A percentile compares a stretch with the other conserved stretches of the same genome.
Conservation (phyloP, 257 asterid species). For the Agastache rugosa region DNA sequence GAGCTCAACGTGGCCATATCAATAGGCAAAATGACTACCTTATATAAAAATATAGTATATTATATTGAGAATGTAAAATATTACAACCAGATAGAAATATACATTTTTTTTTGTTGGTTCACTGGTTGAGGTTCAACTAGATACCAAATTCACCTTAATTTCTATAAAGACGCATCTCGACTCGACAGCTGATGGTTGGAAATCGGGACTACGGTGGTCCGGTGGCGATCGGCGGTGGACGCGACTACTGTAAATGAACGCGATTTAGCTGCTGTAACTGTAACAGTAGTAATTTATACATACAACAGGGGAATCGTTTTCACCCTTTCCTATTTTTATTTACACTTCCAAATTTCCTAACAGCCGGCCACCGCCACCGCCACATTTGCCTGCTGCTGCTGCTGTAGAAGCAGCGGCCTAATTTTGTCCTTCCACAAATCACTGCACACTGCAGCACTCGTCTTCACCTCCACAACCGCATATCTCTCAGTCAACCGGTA, state of each 20-base stretch:
- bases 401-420: constrained; percentile 43
- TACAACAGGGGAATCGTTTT: constrained; percentile 3
- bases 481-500: constrained; percentile 45
- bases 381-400: constrained; percentile 7
- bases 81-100: not conserved
- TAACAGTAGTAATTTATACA: not conserved
- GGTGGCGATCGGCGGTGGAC: constrained; percentile 13
- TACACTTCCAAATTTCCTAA: constrained; percentile 16
- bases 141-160: not conserved
- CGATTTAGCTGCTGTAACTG: too few relatives aligned
- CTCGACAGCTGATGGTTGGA: not conserved
- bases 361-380: constrained; percentile 21
- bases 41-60: too few relatives aligned
- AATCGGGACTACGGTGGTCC: not conserved
- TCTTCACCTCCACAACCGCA: constrained; percentile 54
- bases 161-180: constrained; percentile 1
- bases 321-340: constrained; percentile 9
- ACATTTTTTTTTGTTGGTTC: not conserved
- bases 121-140: too few relatives aligned
- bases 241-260: not conserved
- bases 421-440: constrained; percentile 48
- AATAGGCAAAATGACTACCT: too few relatives aligned
- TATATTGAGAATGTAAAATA: not conserved
- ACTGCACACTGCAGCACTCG: not conserved
- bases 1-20: too few relatives aligned